These are phyloP conservation scores for Globisporangium nodosum DNA, from an alignment of 352 stramenopile genomes.

Conservation along the genomic window DNA sequence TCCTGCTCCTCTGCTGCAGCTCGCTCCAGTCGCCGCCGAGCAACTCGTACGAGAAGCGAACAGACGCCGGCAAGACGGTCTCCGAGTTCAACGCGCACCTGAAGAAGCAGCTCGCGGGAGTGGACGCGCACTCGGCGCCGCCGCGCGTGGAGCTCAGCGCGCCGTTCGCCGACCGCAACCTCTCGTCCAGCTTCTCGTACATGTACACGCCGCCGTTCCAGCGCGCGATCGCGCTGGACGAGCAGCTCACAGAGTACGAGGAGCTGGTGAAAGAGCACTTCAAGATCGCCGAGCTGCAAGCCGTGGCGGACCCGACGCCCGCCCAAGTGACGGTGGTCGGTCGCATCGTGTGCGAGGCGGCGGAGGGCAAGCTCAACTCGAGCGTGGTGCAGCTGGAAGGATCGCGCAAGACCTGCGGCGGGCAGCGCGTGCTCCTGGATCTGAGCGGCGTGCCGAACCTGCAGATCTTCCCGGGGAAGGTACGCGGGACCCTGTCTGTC, in stretches of 20 bases:
- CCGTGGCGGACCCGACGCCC: slow-evolving; percentile 68
- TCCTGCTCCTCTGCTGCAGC: slow-evolving; percentile 10
- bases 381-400: slow-evolving; percentile 82
- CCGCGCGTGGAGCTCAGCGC: slow-evolving; percentile 18
- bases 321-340: slow-evolving; percentile 74
- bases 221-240: slow-evolving; percentile 66
- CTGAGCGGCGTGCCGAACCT: slow-evolving; percentile 63
- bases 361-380: slow-evolving; percentile 78
- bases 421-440: slow-evolving; percentile 73
- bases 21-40: slow-evolving; percentile 68
- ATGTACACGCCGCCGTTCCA: slow-evolving; percentile 86
- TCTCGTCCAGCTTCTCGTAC: slow-evolving; percentile 50
- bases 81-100: slow-evolving; percentile 77
- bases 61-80: slow-evolving; percentile 70
- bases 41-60: slow-evolving; percentile 69
- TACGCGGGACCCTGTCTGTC: slow-evolving; percentile 13
- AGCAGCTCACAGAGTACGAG: slow-evolving; percentile 74
- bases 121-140: slow-evolving; percentile 7
- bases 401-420: slow-evolving; percentile 74
- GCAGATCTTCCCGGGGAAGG: slow-evolving; percentile 81
- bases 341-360: slow-evolving; percentile 78
- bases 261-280: slow-evolving; percentile 62
- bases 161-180: slow-evolving; percentile 59
- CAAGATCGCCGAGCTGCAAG: slow-evolving; percentile 54
- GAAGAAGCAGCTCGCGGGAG: slow-evolving; percentile 38